Conservation (phyloP, 2,329 filamentous ascomycete species). For the Cryphonectria naterciae region DNA sequence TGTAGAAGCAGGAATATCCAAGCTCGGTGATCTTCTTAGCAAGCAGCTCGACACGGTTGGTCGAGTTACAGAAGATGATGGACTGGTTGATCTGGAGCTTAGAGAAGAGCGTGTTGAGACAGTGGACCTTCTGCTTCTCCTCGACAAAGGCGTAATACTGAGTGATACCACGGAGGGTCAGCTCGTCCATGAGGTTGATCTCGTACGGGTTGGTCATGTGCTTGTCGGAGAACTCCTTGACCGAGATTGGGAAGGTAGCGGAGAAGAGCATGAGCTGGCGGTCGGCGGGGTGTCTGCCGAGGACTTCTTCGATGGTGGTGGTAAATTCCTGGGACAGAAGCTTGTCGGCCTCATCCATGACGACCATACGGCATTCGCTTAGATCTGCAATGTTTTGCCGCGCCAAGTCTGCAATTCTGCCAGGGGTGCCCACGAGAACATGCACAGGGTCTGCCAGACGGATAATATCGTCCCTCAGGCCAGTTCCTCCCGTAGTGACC, state of each 20-base stretch:
- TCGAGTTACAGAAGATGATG: constrained; percentile 99
- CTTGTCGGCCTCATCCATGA: constrained; percentile 99
- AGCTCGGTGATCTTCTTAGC: constrained; percentile 99
- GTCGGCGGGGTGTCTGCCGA: constrained; percentile 95
- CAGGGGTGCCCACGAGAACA: constrained; percentile 96
- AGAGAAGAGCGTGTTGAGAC: constrained; percentile 97
- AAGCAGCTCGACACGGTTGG: constrained; percentile 93
- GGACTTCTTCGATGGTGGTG: constrained; percentile 92
- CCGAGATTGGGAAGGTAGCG: constrained; percentile 94
- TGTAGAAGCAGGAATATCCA: constrained; percentile 99
- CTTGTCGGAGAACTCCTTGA: constrained; percentile 98
- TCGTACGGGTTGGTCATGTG: constrained; percentile 97
- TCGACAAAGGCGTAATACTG: constrained; percentile 99
- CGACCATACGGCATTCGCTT: constrained; percentile 94
- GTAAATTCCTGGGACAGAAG: constrained; percentile 96
- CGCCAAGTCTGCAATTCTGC: constrained; percentile 92
- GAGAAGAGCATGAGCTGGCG: constrained; percentile 99
- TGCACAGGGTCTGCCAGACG: constrained; percentile 93
- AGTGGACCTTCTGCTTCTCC: constrained; percentile 99
- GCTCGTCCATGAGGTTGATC: constrained; percentile 99
- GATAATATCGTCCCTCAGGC: constrained; percentile 94
- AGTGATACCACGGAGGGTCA: constrained; percentile 95
- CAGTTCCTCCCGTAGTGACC: constrained; percentile 97
- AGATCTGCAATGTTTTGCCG: constrained; percentile 96
- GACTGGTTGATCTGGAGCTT: constrained; percentile 99